Conservation (phyloP, 139 green algal species). For the Chlamydomonas eustigma region DNA sequence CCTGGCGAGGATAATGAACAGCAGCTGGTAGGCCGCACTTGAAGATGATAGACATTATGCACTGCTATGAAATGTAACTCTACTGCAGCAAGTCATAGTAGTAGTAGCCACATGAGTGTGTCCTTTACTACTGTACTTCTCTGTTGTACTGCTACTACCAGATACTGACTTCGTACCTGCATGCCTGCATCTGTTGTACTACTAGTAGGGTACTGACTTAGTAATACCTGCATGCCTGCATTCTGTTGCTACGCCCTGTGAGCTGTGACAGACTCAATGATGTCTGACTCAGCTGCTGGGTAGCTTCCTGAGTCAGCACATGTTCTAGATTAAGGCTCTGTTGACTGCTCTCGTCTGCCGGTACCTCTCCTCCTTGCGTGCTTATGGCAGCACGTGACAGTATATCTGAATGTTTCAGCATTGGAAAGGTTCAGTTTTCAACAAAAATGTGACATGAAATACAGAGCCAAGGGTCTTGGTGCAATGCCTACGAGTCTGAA, state of each 20-base stretch:
- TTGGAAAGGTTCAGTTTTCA: too few species aligned
- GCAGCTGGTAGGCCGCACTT: too few species aligned
- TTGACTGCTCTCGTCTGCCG: too few species aligned
- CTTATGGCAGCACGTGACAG: too few species aligned
- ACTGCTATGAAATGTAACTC: background rate
- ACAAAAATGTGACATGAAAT: too few species aligned
- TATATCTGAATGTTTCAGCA: too few species aligned
- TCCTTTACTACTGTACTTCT: background rate
- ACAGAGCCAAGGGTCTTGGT: too few species aligned
- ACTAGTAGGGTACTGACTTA: too few species aligned
- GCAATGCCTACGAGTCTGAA: too few species aligned
- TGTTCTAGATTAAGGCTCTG: too few species aligned
- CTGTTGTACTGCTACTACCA: background rate
- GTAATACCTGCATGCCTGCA: conserved; percentile 14
- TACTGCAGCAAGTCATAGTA: background rate
- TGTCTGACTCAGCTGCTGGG: background rate
- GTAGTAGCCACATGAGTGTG: background rate
- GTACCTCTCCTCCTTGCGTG: background rate
- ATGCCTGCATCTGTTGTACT: too few species aligned
- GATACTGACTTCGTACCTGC: background rate
- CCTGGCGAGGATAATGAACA: background rate
- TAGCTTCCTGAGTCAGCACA: background rate
- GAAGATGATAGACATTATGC: background rate
- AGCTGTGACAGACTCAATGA: background rate
- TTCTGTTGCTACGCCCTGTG: background rate